Evolutionary conservation across 768 basidiomycete genomes (phyloP).

Genomic region (Asterophora parasitica): DNA sequence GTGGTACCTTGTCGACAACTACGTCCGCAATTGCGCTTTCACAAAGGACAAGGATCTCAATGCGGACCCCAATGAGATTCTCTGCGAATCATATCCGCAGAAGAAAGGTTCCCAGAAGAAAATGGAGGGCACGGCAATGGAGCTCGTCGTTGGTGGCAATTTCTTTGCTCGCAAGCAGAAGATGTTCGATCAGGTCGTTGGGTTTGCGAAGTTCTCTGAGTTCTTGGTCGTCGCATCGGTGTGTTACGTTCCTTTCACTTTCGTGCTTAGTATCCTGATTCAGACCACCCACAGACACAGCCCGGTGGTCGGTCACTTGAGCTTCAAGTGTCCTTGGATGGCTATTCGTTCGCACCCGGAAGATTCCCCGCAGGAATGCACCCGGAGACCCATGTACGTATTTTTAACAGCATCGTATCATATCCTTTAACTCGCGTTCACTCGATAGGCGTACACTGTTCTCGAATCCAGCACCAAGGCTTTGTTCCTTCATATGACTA

Average conservation of each 20-base stretch:
- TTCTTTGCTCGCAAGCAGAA: conserved; percentile 70
- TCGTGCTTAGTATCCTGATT: conserved; percentile 4
- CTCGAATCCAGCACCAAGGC: conserved; percentile 92
- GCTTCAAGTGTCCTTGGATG: conserved; percentile 91
- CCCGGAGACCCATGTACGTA: conserved; percentile 83
- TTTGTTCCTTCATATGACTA: conserved; percentile 95
- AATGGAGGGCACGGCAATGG: conserved; percentile 62
- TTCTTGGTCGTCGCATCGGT: conserved; percentile 96
- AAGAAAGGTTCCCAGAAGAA: conserved; percentile 76
- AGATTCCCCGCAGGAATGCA: conserved; percentile 89
- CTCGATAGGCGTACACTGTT: conserved; percentile 77
- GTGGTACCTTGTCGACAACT: conserved; percentile 78
- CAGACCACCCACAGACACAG: conserved; percentile 36
- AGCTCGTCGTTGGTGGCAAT: conserved; percentile 71
- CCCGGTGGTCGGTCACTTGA: conserved; percentile 57
- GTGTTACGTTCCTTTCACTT: conserved; percentile 18
- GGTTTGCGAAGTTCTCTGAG: conserved; percentile 96
- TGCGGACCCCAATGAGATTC: conserved; percentile 81
- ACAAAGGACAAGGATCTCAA: conserved; percentile 74
- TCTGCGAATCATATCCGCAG: conserved; percentile 84
- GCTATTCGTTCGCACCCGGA: conserved; percentile 77
- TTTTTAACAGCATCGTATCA: not conserved
- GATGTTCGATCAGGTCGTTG: conserved; percentile 85
- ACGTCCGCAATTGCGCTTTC: conserved; percentile 91
- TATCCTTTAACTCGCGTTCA: not conserved